Conservation (phyloP, 768 basidiomycete genomes). For the Collybia sordida region DNA sequence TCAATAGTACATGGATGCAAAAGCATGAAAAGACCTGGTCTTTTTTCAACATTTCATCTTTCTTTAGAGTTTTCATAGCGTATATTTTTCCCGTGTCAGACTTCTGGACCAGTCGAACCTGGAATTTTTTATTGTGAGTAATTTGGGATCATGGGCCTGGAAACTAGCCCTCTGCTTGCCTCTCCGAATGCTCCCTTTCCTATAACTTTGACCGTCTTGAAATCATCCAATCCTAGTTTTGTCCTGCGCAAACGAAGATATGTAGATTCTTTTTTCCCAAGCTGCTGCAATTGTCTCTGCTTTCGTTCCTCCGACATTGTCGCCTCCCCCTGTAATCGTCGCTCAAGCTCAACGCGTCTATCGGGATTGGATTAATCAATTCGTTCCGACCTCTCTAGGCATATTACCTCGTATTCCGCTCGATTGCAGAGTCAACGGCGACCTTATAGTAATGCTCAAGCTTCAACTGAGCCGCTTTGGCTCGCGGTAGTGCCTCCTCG, state of each 20-base stretch:
- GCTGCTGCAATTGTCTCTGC: constrained; percentile 75
- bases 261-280: constrained; percentile 86
- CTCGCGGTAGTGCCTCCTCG: constrained; percentile 77
- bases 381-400: neutral
- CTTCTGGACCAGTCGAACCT: constrained; percentile 95
- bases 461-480: constrained; percentile 91
- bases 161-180: constrained; percentile 40
- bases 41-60: constrained; percentile 99
- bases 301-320: constrained; percentile 83
- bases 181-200: constrained; percentile 99
- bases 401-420: constrained; percentile 82
- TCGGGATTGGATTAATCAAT: neutral
- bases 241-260: constrained; percentile 88
- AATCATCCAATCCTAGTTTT: constrained; percentile 87
- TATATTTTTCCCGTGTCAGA: constrained; percentile 97
- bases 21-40: constrained; percentile 67
- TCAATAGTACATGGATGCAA: neutral
- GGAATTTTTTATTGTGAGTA: constrained; percentile 4
- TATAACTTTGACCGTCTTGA: constrained; percentile 97
- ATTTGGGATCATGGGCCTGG: too few relatives aligned
- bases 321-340: constrained; percentile 68
- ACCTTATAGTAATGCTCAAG: constrained; percentile 97
- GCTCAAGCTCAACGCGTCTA: constrained; percentile 88
- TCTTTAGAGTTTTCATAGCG: constrained; percentile 97
- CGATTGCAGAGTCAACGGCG: constrained; percentile 93